Conservation (phyloP, 2,329 filamentous ascomycete species). For the Fusarium tuaranense region DNA sequence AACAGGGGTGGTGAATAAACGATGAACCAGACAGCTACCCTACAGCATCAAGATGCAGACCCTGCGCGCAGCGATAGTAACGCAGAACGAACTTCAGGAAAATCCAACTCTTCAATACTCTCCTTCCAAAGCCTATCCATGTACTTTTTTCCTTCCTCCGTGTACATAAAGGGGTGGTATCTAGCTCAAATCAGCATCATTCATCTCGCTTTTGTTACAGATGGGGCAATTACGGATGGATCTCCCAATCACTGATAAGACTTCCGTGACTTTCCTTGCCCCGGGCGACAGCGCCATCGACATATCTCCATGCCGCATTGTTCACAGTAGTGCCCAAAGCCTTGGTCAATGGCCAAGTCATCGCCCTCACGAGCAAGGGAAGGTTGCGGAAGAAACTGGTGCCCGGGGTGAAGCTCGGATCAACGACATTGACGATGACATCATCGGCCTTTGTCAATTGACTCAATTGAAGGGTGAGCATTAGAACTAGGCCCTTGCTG, state of each 20-base stretch:
- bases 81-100: neutral
- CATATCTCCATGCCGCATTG: conserved; percentile 20
- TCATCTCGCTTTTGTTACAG: neutral
- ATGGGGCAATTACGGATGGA: conserved; percentile 14
- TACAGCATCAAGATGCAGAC: neutral
- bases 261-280: conserved; percentile 22
- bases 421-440: conserved; percentile 19
- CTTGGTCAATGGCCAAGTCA: conserved; percentile 7
- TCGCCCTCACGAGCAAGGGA: neutral
- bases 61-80: neutral
- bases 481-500: conserved; percentile 16
- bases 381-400: conserved; percentile 9
- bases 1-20: neutral
- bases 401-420: conserved; percentile 10
- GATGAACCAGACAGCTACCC: neutral
- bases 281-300: conserved; percentile 10
- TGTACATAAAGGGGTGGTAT: conserved; percentile 12
- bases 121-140: conserved; percentile 17
- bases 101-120: conserved; percentile 15
- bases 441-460: conserved; percentile 2
- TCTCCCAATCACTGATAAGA: conserved; percentile 11
- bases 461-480: conserved; percentile 11
- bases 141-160: neutral
- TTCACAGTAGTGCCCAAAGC: neutral
- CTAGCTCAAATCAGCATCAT: neutral